Evolutionary conservation across 2,329 filamentous ascomycete species (phyloP).

Genomic region (Juglanconis sp.): DNA sequence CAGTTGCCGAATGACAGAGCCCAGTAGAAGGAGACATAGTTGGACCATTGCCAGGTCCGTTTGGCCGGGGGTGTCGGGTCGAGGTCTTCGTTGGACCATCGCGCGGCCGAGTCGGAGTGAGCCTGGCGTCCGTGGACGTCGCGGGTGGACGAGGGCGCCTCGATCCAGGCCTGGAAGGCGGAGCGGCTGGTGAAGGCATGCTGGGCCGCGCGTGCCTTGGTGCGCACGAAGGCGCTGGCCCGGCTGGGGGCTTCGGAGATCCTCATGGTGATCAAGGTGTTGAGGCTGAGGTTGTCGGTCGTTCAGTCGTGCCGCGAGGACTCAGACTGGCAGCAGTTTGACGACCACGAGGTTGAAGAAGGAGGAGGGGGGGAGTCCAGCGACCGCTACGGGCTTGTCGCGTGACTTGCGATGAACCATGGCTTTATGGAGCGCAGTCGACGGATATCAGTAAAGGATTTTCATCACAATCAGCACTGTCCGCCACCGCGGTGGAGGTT

Average conservation of each 20-base stretch:
- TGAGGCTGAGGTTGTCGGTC: background rate
- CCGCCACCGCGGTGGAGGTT: conserved; percentile 1
- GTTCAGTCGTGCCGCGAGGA: background rate
- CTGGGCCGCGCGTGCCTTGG: conserved; percentile 1
- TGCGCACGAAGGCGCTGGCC: conserved; percentile 4
- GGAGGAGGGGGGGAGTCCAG: background rate
- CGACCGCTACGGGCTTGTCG: background rate
- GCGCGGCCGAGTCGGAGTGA: background rate
- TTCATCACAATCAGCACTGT: background rate
- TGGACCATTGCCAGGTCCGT: conserved; percentile 37
- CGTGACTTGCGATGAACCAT: background rate
- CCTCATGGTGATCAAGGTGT: conserved; percentile 1
- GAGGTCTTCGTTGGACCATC: conserved; percentile 24
- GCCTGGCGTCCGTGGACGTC: conserved; percentile 3
- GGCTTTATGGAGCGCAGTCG: background rate
- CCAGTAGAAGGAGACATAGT: conserved; percentile 37
- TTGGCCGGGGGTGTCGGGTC: conserved; percentile 35
- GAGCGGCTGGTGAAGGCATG: conserved; percentile 8
- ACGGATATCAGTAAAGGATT: background rate
- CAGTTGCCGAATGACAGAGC: conserved; percentile 39
- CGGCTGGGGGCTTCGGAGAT: conserved; percentile 6
- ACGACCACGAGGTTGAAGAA: background rate
- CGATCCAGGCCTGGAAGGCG: conserved; percentile 11
- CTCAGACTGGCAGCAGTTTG: background rate
- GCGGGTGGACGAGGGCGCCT: conserved; percentile 3